Conservation (phyloP, 1,284 basidiomycete genomes). For the Trichosporon coremiiforme region DNA sequence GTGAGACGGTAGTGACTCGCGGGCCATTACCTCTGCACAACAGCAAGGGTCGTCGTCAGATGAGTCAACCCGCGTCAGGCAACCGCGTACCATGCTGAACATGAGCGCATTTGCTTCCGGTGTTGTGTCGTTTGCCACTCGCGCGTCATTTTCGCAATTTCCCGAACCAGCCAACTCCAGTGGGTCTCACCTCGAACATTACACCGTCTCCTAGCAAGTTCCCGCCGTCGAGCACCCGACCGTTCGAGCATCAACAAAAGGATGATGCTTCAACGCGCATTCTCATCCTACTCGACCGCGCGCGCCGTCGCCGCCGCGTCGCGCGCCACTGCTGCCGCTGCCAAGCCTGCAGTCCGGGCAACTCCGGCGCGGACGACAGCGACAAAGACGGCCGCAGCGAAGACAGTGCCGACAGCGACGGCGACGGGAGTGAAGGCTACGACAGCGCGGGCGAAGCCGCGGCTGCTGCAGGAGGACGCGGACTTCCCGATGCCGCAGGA, state of each 20-base stretch:
- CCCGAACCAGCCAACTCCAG: background rate
- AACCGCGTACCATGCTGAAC: background rate
- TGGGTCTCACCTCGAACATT: background rate
- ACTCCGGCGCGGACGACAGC: background rate
- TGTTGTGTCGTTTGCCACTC: background rate
- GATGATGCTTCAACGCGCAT: background rate
- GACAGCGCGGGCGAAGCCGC: background rate
- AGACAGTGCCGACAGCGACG: background rate
- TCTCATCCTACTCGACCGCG: background rate
- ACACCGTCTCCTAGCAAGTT: background rate
- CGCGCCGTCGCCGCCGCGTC: background rate
- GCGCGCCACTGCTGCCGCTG: background rate
- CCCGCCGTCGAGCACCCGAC: background rate
- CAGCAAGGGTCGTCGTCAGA: background rate
- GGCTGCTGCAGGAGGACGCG: background rate
- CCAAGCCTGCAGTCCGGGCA: background rate
- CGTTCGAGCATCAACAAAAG: background rate
- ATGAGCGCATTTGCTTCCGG: conserved; percentile 15
- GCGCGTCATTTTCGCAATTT: conserved; percentile 17
- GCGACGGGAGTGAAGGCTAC: background rate
- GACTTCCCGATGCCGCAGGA: conserved; percentile 16
- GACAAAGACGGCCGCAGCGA: background rate
- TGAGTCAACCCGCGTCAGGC: conserved; percentile 11
- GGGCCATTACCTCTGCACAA: too few relatives aligned
- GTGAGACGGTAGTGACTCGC: too few relatives aligned